Percentiles rank a stretch among this genome's conserved stretches.
Evolutionary conservation across 2,329 filamentous ascomycete genomes (phyloP).

Genomic region (Grosmannia huntii): DNA sequence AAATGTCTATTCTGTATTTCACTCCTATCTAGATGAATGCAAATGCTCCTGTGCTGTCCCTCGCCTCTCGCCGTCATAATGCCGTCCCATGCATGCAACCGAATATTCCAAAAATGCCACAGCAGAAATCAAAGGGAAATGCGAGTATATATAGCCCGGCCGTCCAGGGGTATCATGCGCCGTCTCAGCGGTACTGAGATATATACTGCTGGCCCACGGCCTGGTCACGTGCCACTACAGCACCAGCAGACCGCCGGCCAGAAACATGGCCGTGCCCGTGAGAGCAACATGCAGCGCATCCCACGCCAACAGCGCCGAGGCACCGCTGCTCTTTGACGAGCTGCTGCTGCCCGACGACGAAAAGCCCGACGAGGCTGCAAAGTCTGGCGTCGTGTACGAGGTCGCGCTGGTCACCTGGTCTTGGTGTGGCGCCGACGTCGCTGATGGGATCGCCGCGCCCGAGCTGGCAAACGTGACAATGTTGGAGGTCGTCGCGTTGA

Average conservation of each 20-base stretch:
- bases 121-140: background rate
- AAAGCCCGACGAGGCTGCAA: constrained; percentile 25
- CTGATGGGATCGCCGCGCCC: constrained; percentile 36
- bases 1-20: background rate
- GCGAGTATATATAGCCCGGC: background rate
- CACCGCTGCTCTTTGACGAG: background rate
- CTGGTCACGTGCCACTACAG: background rate
- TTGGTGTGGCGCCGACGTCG: constrained; percentile 30
- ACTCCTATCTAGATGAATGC: too few relatives aligned
- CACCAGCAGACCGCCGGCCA: constrained; percentile 7
- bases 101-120: background rate
- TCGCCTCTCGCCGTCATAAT: background rate
- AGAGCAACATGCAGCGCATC: constrained; percentile 4
- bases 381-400: constrained; percentile 19
- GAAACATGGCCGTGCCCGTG: constrained; percentile 5
- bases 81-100: background rate
- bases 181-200: background rate
- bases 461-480: constrained; percentile 36
- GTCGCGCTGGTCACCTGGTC: constrained; percentile 18
- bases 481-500: constrained; percentile 38
- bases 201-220: background rate
- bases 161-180: background rate
- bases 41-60: background rate
- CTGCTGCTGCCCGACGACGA: background rate
- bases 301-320: constrained; percentile 1